Base-by-base conservation (phyloP, 106 monocot species). In the Dioscorea dumetorum region DNA sequence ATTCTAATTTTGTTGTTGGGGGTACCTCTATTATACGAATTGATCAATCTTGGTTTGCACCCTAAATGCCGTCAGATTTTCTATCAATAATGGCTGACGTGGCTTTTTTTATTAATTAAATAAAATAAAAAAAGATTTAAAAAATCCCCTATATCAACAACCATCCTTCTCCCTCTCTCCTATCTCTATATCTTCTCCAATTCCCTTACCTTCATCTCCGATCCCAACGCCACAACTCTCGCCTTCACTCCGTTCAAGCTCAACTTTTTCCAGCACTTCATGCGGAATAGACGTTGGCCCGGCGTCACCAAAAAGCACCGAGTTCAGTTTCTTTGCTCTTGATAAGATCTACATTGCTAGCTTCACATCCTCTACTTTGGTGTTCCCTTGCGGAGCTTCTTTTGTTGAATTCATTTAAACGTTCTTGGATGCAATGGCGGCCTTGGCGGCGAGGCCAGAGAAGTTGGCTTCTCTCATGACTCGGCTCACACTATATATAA, bases 381-480 rank as follows among this genome's bases (percentile, higher is more conserved):
- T 13, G 5, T 20, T 48, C 35, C 18, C 2, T 49, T 22, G 18
- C 2, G 52, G 16, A 12, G 10, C 64, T 12, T 54, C 22, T 33
- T 75, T 69, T 22, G 65, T 49, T 23, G 81, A 57, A 54, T 53
- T 72, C 48, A 66, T 22, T 35, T 73, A 68, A 28, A 70, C 15
- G 68, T 74, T 66, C 24, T 14, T 33, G 48, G 33, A 74, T 62
- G 91, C 88, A 57, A 84, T 80, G 67, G 68, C 49, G 49, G 82
- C 81, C 56, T 94, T 94, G 52, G 90, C 85, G 18, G 82, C 76
- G 7, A 85, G 80, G 67, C 80, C 76, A 17, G 90, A 94, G 76
- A 94, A 88, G 68, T 79, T 77, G 13, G 90, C 90, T 72, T 88
- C 88, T 17, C 87, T 72, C 90, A 94, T 94, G 78, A 90, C 94